A percentile compares a stretch with the other conserved stretches of the same genome.
Evolutionary conservation across 2,329 filamentous ascomycete species (phyloP).

Genomic region (Aspergillus transmontanensis): DNA sequence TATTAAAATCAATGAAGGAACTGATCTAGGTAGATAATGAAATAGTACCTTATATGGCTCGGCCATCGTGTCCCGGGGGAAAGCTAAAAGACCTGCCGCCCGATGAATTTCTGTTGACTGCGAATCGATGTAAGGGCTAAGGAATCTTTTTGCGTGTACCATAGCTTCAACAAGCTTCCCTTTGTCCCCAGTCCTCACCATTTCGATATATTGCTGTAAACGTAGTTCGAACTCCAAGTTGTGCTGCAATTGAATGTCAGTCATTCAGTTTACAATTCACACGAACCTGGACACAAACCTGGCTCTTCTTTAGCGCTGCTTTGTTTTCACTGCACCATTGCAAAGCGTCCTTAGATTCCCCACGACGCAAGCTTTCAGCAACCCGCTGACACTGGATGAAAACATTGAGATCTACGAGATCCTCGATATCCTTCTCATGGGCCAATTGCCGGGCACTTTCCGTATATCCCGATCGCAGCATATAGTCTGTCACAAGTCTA

Average conservation of each 20-base stretch:
- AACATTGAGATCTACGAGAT: slow-evolving; percentile 84
- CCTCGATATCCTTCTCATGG: slow-evolving; percentile 71
- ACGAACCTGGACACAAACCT: slow-evolving; percentile 54
- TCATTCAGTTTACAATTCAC: background rate
- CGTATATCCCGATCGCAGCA: slow-evolving; percentile 80
- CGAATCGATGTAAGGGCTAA: slow-evolving; percentile 69
- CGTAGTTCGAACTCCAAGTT: slow-evolving; percentile 91
- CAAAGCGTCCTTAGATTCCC: slow-evolving; percentile 76
- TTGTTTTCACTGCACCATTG: slow-evolving; percentile 94
- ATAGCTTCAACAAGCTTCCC: slow-evolving; percentile 75
- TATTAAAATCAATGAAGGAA: slow-evolving; percentile 7
- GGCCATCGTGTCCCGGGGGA: slow-evolving; percentile 61
- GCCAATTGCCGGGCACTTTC: slow-evolving; percentile 77
- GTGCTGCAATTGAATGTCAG: slow-evolving; percentile 53
- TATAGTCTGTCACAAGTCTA: slow-evolving; percentile 86
- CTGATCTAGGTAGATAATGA: background rate
- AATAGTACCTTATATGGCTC: slow-evolving; percentile 61
- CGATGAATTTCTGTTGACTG: slow-evolving; percentile 70
- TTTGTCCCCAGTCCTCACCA: slow-evolving; percentile 69
- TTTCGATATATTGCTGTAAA: slow-evolving; percentile 91
- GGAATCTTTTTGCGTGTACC: slow-evolving; percentile 77
- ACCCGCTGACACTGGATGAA: slow-evolving; percentile 83
- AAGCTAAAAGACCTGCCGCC: slow-evolving; percentile 80
- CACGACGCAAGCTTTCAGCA: slow-evolving; percentile 68
- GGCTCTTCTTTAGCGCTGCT: slow-evolving; percentile 84